Evolutionary conservation across 345 rosid species (phyloP).

Genomic region (Camelina sativa): DNA sequence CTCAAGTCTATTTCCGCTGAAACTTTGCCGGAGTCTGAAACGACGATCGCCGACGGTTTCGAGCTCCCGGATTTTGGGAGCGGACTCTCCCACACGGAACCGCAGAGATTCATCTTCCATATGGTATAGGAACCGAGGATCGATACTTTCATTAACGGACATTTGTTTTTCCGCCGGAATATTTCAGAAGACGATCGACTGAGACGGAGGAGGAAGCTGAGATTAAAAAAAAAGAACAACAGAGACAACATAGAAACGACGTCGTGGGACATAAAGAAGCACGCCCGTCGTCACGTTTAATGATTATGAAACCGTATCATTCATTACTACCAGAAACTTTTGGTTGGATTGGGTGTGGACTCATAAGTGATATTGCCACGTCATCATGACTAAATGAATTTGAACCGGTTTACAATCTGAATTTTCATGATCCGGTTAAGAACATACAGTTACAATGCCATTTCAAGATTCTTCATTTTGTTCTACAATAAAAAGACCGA

Average conservation of each 20-base stretch:
- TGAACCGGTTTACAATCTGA: conserved; percentile 7
- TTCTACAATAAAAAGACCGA: conserved; percentile 15
- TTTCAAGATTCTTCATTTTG: background rate
- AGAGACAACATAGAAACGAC: conserved; percentile 5
- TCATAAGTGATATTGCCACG: conserved; percentile 18
- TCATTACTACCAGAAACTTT: background rate
- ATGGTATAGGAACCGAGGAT: conserved; percentile 58
- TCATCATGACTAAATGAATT: background rate
- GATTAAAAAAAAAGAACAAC: background rate
- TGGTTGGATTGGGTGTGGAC: background rate
- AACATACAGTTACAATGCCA: conserved; percentile 11
- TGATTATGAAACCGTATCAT: conserved; percentile 33
- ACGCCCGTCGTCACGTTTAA: conserved; percentile 36
- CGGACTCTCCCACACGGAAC: conserved; percentile 51
- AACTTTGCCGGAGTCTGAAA: conserved; percentile 50
- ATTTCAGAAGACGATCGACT: background rate
- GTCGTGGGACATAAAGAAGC: conserved; percentile 17
- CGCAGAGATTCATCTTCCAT: conserved; percentile 59
- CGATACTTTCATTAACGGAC: conserved; percentile 46
- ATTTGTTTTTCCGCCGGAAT: conserved; percentile 29
- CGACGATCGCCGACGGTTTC: conserved; percentile 58
- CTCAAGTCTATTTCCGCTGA: conserved; percentile 25
- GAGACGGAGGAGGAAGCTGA: conserved; percentile 20
- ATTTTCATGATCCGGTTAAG: background rate
- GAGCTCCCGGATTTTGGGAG: conserved; percentile 58